Evolutionary conservation across 2,329 filamentous ascomycete species (phyloP).

Genomic region (Metarhizium guizhouense): DNA sequence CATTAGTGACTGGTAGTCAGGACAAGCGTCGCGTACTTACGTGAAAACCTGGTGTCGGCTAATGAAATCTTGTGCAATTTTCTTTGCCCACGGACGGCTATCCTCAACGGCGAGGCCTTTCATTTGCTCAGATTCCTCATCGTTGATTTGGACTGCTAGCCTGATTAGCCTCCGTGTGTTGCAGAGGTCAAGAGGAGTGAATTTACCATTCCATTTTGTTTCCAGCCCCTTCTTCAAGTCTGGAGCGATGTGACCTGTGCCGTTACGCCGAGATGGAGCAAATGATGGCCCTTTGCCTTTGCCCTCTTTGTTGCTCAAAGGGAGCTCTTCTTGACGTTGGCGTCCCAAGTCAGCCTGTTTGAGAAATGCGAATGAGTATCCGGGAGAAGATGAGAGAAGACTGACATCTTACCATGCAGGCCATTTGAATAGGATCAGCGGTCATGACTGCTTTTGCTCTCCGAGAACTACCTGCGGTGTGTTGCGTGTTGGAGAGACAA

Average conservation of each 20-base stretch:
- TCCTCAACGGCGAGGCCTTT: slow-evolving; percentile 12
- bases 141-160: slow-evolving; percentile 10
- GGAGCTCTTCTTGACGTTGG: slow-evolving; percentile 13
- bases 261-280: slow-evolving; percentile 4
- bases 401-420: slow-evolving; percentile 5
- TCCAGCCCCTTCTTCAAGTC: slow-evolving; percentile 7
- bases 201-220: slow-evolving; percentile 13
- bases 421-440: not conserved
- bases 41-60: slow-evolving; percentile 4
- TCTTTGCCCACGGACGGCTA: slow-evolving; percentile 13
- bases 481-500: not conserved
- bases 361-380: not conserved
- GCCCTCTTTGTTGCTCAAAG: slow-evolving; percentile 8
- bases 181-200: not conserved
- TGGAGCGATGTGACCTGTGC: slow-evolving; percentile 7
- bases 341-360: slow-evolving; percentile 15
- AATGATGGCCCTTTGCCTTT: slow-evolving; percentile 11
- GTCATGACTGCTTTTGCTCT: not conserved
- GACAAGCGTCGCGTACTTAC: slow-evolving; percentile 3
- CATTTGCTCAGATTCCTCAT: slow-evolving; percentile 15
- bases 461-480: not conserved
- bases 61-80: slow-evolving; percentile 6
- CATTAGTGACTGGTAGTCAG: not conserved
- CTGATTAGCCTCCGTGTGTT: not conserved
- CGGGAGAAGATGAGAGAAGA: not conserved